Percentiles rank a stretch among this genome's conserved stretches.
These are phyloP conservation scores for Dryadomyces quercivorus DNA, from an alignment of 2,329 filamentous ascomycete species.

Conservation along the genomic window DNA sequence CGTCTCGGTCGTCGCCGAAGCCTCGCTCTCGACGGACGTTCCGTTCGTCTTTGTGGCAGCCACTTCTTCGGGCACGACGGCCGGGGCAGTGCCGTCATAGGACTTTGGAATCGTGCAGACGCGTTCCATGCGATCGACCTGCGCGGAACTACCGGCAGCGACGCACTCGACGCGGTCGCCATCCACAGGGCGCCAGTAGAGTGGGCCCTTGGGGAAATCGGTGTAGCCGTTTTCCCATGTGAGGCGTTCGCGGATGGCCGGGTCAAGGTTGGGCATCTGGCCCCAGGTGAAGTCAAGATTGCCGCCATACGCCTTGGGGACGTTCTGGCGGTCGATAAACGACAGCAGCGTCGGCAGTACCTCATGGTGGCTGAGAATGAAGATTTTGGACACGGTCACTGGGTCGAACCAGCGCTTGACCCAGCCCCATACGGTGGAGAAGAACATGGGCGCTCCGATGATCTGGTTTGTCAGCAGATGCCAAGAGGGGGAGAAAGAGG, in stretches of 20 bases:
- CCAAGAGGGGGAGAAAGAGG: not conserved
- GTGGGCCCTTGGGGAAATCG: conserved; percentile 43
- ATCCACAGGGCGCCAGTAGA: conserved; percentile 42
- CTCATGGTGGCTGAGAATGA: conserved; percentile 65
- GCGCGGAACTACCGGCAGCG: conserved; percentile 35
- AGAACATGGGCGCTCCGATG: conserved; percentile 82
- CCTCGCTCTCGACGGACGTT: too few species aligned
- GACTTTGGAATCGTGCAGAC: conserved; percentile 39
- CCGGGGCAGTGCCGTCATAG: conserved; percentile 14
- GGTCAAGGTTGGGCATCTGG: conserved; percentile 61
- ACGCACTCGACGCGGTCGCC: conserved; percentile 37
- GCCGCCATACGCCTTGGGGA: conserved; percentile 84
- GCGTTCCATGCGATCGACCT: conserved; percentile 30
- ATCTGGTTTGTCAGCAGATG: conserved; percentile 33
- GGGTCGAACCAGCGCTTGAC: conserved; percentile 93
- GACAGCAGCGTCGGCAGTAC: conserved; percentile 63
- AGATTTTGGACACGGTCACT: conserved; percentile 90
- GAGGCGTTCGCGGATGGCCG: conserved; percentile 35
- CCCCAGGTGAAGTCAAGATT: conserved; percentile 75
- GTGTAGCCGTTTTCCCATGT: conserved; percentile 39
- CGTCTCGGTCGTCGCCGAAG: too few species aligned
- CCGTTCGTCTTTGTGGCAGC: not conserved
- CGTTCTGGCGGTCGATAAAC: conserved; percentile 73
- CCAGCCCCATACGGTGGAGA: conserved; percentile 90
- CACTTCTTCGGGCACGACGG: conserved; percentile 7